Conservation (phyloP, 495 filamentous ascomycete genomes). For the Penicillium daleae region DNA sequence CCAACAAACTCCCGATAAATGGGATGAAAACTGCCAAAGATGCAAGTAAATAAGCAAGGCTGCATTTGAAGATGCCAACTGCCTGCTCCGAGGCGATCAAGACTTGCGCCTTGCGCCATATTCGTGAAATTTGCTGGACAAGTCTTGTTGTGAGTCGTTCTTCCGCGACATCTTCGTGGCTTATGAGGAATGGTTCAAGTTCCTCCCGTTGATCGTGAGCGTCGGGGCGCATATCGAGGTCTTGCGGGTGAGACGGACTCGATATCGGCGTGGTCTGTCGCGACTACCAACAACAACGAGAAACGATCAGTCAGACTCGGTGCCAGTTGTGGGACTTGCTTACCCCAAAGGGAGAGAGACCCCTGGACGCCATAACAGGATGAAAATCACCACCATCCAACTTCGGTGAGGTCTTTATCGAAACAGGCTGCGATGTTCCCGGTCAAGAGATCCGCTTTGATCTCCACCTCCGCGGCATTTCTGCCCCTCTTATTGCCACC, state of each 20-base stretch:
- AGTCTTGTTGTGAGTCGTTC: background rate
- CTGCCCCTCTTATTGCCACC: background rate
- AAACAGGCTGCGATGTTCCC: background rate
- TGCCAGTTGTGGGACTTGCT: background rate
- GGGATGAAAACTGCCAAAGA: conserved; percentile 86
- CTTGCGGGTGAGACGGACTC: background rate
- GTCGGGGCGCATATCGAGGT: conserved; percentile 4
- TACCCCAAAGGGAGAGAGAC: background rate
- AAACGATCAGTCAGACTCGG: background rate
- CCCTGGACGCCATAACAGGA: background rate
- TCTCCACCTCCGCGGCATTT: conserved; percentile 2
- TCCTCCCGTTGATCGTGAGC: background rate
- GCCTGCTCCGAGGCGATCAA: conserved; percentile 61
- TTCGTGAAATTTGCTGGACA: background rate
- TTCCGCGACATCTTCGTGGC: background rate
- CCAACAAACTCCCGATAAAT: conserved; percentile 70
- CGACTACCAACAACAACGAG: background rate
- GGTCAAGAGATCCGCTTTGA: background rate
- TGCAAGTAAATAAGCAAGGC: conserved; percentile 85
- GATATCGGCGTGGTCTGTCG: background rate
- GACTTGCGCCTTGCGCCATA: conserved; percentile 20
- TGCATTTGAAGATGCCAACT: conserved; percentile 86
- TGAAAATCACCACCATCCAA: background rate
- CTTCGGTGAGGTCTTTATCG: background rate
- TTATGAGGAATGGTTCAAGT: background rate